Base-by-base conservation (phyloP, 2,329 filamentous ascomycete species). In the Neonectria coccinea region DNA sequence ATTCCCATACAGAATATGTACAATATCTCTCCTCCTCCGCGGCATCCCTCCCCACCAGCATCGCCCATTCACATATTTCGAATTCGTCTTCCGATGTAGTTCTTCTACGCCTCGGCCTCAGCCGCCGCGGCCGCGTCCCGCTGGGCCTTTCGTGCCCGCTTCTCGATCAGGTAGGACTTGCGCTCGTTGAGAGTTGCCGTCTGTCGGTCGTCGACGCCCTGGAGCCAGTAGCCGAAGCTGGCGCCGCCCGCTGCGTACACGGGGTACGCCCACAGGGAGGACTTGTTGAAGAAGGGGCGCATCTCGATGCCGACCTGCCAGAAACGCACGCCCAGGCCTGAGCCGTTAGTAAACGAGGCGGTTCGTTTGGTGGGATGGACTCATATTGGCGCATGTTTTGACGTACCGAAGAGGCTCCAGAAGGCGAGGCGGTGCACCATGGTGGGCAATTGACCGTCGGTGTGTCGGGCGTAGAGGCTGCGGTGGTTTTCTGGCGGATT, bases 261-360 rank as follows among this genome's bases (percentile, higher is more conserved):
- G 59, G 96, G 96, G 84, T 97, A 99, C 56, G 89, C 93, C 92
- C 93, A 97, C 76, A 97, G 88, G 59, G 91, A 92, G 78, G 91
- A 86, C 76, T 86, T 89, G 82, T 91, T 90, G 87, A 98, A 93
- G 81, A 97, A 91, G 56, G 95, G 96, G 68, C 94, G 93, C 94
- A 97, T 97, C 85, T 99, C 94, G 79, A 99, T 96, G 77, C 95
- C 96, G 79, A 99, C 91, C 82, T 98, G 96, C 93, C 94, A 97
- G 81, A 96, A 88, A 75, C 95, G 92, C 77, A 94, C 91, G 78
- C 92, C 94, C 75, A 97, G 83, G 85, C 96, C 96, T 99, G 48
- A 14, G 39, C 45, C 42, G 70, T 72, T 56, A 73, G 67, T 45
- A 58, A 27, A 41, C n/a, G 1, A 31, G 18, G n/a, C 22, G n/a